Evolutionary conservation across 225 moss, liverwort and hornwort genomes (phyloP), one percentile per base, ranked within the genome.

Genomic region (Polytrichum formosum): DNA sequence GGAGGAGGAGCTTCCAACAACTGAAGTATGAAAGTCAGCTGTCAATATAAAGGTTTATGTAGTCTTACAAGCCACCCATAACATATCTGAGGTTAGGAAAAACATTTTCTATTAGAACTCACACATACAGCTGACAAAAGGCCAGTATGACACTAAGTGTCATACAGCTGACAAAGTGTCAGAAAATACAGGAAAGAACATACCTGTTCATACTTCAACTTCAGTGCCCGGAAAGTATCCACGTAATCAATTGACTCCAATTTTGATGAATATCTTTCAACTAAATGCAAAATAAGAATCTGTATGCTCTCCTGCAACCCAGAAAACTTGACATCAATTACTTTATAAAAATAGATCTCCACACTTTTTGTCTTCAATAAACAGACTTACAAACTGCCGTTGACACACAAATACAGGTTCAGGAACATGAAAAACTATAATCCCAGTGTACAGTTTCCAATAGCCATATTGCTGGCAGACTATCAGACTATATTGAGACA

Each of bases 141-240:
- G 46, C 16, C 46, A 16, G 13, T 16, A 46, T 46, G 16, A 46
- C 46, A 46, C 10, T 46, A 46, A 46, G 3, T n/a, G n/a, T n/a
- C n/a, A n/a, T n/a, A n/a, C n/a, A n/a, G n/a, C 46, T 16, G 16
- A 46, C 46, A 13, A 33, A 33, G 35, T 35, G 46, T 46, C 21
- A 5, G 58, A 7, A 58, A 58, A 58, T 58, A 58, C 58, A 20
- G 58, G 20, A 58, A 26, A 20, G 21, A 58, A 58, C 23, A 73
- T 64, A 94, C 98, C 98, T 98, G 98, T 64, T 98, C 98, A 75
- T 90, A 92, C 72, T 88, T 94, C 81, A 94, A 64, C 88, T 92
- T 94, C 71, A 98, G 74, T 26, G 91, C 75, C 78, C 88, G 88
- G 73, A 94, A 87, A 18, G 94, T 92, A 68, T 94, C 92, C 9